Evolutionary conservation across 495 filamentous ascomycete species (phyloP).

Genomic region (Hypoxylon cercidicola): DNA sequence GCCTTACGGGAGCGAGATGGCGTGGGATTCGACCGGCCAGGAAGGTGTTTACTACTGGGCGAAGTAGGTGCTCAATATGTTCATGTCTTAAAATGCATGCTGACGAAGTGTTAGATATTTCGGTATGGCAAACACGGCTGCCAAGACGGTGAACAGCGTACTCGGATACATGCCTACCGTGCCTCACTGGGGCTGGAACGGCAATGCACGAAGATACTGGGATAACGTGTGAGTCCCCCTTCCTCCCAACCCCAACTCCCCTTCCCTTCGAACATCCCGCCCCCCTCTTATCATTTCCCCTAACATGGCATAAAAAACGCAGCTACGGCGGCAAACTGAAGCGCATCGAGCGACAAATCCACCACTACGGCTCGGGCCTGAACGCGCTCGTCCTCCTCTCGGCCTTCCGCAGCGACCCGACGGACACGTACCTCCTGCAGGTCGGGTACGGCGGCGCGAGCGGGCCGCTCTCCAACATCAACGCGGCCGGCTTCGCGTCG

Average conservation of each 20-base stretch:
- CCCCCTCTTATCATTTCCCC: not conserved
- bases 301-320: not conserved
- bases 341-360: slow-evolving; percentile 64
- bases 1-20: slow-evolving; percentile 65
- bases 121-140: slow-evolving; percentile 50
- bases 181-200: slow-evolving; percentile 66
- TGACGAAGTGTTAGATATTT: slow-evolving; percentile 51
- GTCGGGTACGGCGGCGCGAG: slow-evolving; percentile 60
- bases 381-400: slow-evolving; percentile 62
- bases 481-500: slow-evolving; percentile 58
- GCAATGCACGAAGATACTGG: slow-evolving; percentile 65
- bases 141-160: slow-evolving; percentile 61
- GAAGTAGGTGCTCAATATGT: slow-evolving; percentile 36
- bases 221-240: slow-evolving; percentile 52
- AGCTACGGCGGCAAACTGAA: slow-evolving; percentile 58
- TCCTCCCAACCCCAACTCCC: not conserved
- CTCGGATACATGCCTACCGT: slow-evolving; percentile 62
- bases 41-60: slow-evolving; percentile 66
- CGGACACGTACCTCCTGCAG: slow-evolving; percentile 54
- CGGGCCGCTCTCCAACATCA: slow-evolving; percentile 62
- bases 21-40: slow-evolving; percentile 66
- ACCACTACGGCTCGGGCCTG: slow-evolving; percentile 66
- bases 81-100: not conserved
- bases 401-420: slow-evolving; percentile 52
- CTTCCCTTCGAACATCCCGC: not conserved